Base-by-base conservation (phyloP, 2,329 filamentous ascomycete genomes). In the Xylariaceae sp. region DNA sequence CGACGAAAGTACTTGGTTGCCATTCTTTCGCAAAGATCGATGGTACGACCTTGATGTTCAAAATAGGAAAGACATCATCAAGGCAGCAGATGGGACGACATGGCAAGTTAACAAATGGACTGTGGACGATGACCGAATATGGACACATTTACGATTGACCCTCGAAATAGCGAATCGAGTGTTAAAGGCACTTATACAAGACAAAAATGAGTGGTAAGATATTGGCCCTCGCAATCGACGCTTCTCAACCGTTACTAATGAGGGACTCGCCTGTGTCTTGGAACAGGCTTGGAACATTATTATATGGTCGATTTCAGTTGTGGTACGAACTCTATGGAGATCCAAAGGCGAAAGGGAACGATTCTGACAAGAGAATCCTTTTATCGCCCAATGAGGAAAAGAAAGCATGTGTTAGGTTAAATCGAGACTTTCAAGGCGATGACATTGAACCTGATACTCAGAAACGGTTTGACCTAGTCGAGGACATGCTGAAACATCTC, bases 121-220 rank as follows among this genome's bases (percentile, higher is more conserved):
- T 16, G 41, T 53, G 14, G 41, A 53, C n/a, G 16, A 53, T 14
- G 24, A 51, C 3, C 21, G 24, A 9, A 14, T 53, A 9, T 57
- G 54, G 54, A 1, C 3, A 16, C 17, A 47, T 3, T 1, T 57
- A 16, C 9, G 23, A 12, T 40, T 57, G 7, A 14, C 12, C 9
- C 8, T 44, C 9, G 48, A 57, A 24, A 28, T 57, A 29, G 43
- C 48, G 8, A 53, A 53, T 40, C 34, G 48, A 23, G 48, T 57
- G 14, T 12, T 57, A 1, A 21, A 23, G 8, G 31, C 48, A 7
- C 29, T 57, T 21, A 44, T 53, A 4, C 19, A 21, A 47, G 47
- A 57, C 17, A 29, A 31, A n/a, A 40, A 57, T 26, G 4, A 24
- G 2, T 57, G 54, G 54, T 57, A 41, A 43, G 48, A n/a, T 24